Conservation (phyloP, 495 filamentous ascomycete species). For the Paragyromitra xinjiangensis region DNA sequence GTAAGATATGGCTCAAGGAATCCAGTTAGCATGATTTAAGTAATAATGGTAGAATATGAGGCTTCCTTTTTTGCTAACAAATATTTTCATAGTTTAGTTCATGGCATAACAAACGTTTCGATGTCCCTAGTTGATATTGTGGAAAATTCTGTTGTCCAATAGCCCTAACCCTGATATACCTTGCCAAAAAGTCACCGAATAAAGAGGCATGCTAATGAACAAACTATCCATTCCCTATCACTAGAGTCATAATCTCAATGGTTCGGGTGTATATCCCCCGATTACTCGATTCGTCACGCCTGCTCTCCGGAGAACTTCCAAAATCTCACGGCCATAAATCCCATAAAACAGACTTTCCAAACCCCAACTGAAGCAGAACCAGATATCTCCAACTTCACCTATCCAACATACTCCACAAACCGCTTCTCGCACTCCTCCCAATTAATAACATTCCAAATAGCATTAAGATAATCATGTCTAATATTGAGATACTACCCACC, state of each 20-base stretch:
- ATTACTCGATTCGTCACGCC: not conserved
- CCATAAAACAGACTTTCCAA: not conserved
- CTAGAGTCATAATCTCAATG: not conserved
- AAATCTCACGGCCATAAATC: not conserved
- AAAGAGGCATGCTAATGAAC: not conserved
- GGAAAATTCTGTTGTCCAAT: not conserved
- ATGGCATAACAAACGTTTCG: too few species aligned
- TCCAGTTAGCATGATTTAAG: too few species aligned
- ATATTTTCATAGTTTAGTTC: too few species aligned
- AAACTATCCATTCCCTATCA: not conserved
- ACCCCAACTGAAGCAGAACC: not conserved
- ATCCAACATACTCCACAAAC: constrained; percentile 60
- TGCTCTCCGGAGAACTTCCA: not conserved
- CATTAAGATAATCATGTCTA: constrained; percentile 95
- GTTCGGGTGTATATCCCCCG: not conserved
- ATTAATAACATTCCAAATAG: constrained; percentile 96
- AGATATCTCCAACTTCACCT: constrained; percentile 11
- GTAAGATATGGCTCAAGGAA: too few species aligned
- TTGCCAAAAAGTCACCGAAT: not conserved
- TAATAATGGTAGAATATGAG: too few species aligned
- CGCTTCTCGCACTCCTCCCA: constrained; percentile 94
- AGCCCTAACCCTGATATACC: not conserved
- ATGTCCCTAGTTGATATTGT: too few species aligned
- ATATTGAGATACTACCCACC: constrained; percentile 79
- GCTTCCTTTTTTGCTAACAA: too few species aligned